Conservation (phyloP, 2,329 filamentous ascomycete genomes). For the Truncatella angustata region DNA sequence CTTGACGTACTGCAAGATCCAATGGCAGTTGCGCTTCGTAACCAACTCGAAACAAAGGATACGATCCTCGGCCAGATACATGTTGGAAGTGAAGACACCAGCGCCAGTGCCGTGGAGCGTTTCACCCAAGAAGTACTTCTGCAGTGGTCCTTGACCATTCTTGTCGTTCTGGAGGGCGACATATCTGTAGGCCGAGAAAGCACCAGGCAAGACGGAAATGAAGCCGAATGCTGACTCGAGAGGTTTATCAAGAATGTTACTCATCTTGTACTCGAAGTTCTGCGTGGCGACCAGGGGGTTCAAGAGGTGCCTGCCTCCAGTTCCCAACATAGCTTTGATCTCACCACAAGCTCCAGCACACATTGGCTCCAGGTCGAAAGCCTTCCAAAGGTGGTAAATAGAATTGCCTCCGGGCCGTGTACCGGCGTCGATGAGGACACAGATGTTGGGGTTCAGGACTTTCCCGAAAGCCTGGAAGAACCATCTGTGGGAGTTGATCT, state of each 20-base stretch:
- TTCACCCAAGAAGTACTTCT: constrained; percentile 99
- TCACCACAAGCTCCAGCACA: constrained; percentile 96
- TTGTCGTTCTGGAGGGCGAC: constrained; percentile 96
- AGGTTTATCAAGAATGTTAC: constrained; percentile 96
- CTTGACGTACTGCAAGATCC: constrained; percentile 98
- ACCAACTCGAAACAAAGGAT: constrained; percentile 98
- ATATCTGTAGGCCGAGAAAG: constrained; percentile 92
- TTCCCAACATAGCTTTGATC: constrained; percentile 95
- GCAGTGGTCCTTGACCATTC: constrained; percentile 89
- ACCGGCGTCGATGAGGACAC: constrained; percentile 92
- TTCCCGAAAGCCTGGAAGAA: constrained; percentile 97
- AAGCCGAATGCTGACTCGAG: constrained; percentile 97
- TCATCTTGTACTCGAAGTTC: constrained; percentile 99
- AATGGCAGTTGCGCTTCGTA: constrained; percentile 94
- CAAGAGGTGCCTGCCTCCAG: constrained; percentile 75
- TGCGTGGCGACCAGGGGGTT: constrained; percentile 96
- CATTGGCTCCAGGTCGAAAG: constrained; percentile 96
- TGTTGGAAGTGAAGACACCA: constrained; percentile 96
- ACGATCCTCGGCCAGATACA: constrained; percentile 88
- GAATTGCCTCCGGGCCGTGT: constrained; percentile 92
- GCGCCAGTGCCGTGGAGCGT: constrained; percentile 94
- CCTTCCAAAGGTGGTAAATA: constrained; percentile 98
- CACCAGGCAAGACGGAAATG: constrained; percentile 94
- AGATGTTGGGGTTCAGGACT: constrained; percentile 92
- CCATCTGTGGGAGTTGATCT: constrained; percentile 99